These are phyloP conservation scores for Colletotrichum sp. DNA, from an alignment of 2,329 filamentous ascomycete genomes.

Conservation along the genomic window DNA sequence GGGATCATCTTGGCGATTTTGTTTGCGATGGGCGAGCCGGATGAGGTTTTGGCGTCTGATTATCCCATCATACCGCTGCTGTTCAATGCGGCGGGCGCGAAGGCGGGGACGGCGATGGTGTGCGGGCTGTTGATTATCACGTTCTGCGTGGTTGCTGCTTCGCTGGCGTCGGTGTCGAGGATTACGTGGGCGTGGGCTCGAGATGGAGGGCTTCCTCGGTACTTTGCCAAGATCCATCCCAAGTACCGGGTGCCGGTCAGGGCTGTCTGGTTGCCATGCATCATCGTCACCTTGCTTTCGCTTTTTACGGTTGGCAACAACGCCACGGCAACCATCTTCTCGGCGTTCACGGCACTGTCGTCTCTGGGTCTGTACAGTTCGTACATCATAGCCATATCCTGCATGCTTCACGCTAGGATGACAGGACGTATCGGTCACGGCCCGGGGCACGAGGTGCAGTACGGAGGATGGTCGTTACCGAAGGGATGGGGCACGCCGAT, in stretches of 20 bases:
- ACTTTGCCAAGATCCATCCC: slow-evolving; percentile 14
- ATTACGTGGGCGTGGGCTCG: slow-evolving; percentile 16
- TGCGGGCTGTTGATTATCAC: slow-evolving; percentile 17
- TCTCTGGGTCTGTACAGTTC: slow-evolving; percentile 17
- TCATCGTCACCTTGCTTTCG: slow-evolving; percentile 13
- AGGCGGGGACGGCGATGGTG: slow-evolving; percentile 14
- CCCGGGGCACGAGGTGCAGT: neutral
- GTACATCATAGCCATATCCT: slow-evolving; percentile 17
- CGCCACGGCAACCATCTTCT: slow-evolving; percentile 18
- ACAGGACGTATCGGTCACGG: slow-evolving; percentile 13
- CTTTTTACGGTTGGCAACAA: slow-evolving; percentile 14
- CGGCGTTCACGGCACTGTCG: slow-evolving; percentile 11
- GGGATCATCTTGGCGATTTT: slow-evolving; percentile 14
- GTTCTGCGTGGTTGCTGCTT: slow-evolving; percentile 32
- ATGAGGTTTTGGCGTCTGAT: slow-evolving; percentile 7
- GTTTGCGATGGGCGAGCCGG: slow-evolving; percentile 15
- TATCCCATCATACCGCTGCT: slow-evolving; percentile 15
- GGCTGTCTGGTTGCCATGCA: slow-evolving; percentile 11
- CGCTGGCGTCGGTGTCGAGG: slow-evolving; percentile 31
- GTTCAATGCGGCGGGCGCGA: slow-evolving; percentile 6
- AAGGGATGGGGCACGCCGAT: slow-evolving; percentile 6
- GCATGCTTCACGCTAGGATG: slow-evolving; percentile 13
- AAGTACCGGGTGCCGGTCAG: slow-evolving; percentile 11
- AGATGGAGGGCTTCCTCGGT: slow-evolving; percentile 11
- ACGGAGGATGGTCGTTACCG: slow-evolving; percentile 11